Conservation (phyloP, 345 rosid genomes). For the Sapria himalayana region DNA sequence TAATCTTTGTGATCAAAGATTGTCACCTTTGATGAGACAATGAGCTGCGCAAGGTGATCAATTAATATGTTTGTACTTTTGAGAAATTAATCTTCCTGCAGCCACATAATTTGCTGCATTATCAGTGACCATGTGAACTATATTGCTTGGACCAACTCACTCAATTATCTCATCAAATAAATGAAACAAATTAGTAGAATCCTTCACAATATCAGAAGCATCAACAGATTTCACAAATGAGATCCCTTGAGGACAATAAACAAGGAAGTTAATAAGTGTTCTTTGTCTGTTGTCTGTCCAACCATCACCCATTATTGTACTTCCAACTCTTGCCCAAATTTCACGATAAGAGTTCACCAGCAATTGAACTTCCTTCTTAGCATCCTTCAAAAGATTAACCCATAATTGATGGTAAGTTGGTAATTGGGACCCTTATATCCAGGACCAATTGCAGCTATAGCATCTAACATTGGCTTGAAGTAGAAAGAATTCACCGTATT, state of each 20-base stretch:
- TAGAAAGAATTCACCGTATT: conserved; percentile 20
- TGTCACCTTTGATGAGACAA: too few relatives aligned
- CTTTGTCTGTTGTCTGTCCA: conserved; percentile 15
- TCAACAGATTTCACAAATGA: conserved; percentile 26
- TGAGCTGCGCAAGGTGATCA: too few relatives aligned
- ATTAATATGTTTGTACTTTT: conserved; percentile 16
- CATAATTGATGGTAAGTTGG: conserved; percentile 14
- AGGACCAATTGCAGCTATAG: conserved; percentile 20
- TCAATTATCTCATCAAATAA: conserved; percentile 25
- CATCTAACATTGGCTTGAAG: conserved; percentile 28
- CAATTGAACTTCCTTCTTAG: conserved; percentile 14
- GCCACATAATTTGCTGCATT: conserved; percentile 15
- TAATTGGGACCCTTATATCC: conserved; percentile 27
- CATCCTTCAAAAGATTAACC: conserved; percentile 19
- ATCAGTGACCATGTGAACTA: conserved; percentile 33
- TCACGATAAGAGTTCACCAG: conserved; percentile 17
- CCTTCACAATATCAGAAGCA: conserved; percentile 23
- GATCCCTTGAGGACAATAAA: conserved; percentile 26
- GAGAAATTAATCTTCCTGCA: conserved; percentile 26
- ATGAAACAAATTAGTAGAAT: conserved; percentile 17
- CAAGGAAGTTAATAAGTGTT: conserved; percentile 20
- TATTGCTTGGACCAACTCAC: conserved; percentile 25
- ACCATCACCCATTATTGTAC: conserved; percentile 27
- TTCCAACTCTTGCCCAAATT: conserved; percentile 39
- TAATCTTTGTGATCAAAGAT: too few relatives aligned